Base-by-base conservation (phyloP, 495 filamentous ascomycete genomes). In the Tetracladium marchalianum region DNA sequence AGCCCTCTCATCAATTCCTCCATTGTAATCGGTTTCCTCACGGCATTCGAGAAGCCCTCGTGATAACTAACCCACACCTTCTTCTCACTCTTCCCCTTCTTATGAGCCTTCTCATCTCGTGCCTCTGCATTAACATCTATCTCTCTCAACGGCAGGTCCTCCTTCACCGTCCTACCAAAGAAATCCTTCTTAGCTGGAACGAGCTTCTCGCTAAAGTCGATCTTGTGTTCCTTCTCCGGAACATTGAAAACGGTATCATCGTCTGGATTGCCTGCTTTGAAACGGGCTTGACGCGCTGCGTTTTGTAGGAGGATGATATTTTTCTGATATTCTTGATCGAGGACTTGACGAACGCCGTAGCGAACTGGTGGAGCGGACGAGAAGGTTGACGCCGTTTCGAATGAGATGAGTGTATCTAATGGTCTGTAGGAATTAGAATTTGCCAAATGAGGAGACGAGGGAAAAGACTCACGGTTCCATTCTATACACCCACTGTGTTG, bases 21-120 rank as follows among this genome's bases (percentile, higher is more conserved):
- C 65, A 98, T 61, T 34, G 83, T 84, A 49, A 98, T 77, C 4
- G 89, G 88, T 62, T 96, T 97, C 60, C 86, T 77, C 36, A 98
- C 92, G 9, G 92, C 92, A 68, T 97, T 97, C 53, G 86, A 92
- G 60, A 87, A 82, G n/a, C 92, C 92, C 65, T 97, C 92, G 57
- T 96, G 83, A 61, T 84, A 98, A 50, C 81, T 95, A 17, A 95
- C 81, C 90, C 92, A 98, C 10, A 93, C 82, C 58, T 80, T 82
- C 16, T 65, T 67, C 38, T 76, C 77, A 37, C 8, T 52, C 66
- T 17, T 66, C 3, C 52, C 63, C 15, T 55, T 54, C 8, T 56
- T 66, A 52, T 59, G 56, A 62, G 33, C 56, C 63, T 47, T 53
- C 18, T 7, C 27, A 11, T 50, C 49, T 13, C 18, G n/a, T 5